Conservation (phyloP, 305 asterid genomes). For the Fraxinus paxiana region DNA sequence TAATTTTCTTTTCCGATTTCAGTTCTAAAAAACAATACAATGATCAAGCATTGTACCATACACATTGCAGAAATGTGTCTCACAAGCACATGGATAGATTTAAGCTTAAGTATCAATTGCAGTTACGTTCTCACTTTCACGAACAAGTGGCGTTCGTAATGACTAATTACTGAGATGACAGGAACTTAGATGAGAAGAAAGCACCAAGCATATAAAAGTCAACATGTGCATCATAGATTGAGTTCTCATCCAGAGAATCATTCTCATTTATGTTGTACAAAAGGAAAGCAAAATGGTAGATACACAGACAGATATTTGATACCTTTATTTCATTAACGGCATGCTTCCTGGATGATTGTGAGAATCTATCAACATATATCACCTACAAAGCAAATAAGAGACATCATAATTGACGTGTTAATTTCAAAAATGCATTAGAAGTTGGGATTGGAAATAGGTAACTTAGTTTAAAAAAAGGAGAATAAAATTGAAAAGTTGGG, state of each 20-base stretch:
- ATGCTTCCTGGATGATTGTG: constrained; percentile 76
- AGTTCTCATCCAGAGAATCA: background rate
- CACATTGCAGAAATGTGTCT: background rate
- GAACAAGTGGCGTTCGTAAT: background rate
- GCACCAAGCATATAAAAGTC: background rate
- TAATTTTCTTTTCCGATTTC: constrained; percentile 1
- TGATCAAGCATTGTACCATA: background rate
- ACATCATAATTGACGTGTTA: background rate
- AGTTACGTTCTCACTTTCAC: background rate
- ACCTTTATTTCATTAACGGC: constrained; percentile 97
- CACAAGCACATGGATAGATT: background rate
- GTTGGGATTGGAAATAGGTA: background rate
- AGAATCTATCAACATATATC: constrained; percentile 87
- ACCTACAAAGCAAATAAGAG: constrained; percentile 46
- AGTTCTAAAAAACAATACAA: background rate
- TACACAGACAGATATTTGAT: constrained; percentile 34
- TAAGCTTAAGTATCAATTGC: background rate
- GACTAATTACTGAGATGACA: background rate
- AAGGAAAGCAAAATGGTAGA: constrained; percentile 2
- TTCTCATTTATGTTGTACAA: constrained; percentile 1
- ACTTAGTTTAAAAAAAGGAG: background rate
- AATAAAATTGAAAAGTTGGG: background rate
- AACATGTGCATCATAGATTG: background rate
- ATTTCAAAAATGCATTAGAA: background rate
- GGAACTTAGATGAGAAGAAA: background rate